phyloP scores from a whole-genome alignment of 2,329 filamentous ascomycete genomes.

The Thielaviopsis ethacetica region DNA sequence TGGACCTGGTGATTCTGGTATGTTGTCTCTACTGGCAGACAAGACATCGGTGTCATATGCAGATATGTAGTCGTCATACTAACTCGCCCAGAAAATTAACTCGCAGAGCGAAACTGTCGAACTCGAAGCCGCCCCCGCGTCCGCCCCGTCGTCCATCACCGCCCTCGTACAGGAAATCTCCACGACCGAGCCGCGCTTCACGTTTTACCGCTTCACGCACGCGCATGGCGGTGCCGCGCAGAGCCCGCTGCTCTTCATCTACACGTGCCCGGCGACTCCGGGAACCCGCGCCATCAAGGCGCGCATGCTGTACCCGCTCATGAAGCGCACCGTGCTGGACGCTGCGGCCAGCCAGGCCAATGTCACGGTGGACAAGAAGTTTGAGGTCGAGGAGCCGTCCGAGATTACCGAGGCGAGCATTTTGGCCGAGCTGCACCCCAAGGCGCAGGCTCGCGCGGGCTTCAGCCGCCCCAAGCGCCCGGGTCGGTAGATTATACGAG shows the following conservation, averaged over 20 bases:
- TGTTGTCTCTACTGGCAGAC: constrained; percentile 16
- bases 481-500: constrained; percentile 33
- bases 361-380: constrained; percentile 51
- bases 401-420: constrained; percentile 56
- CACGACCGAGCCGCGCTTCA: constrained; percentile 54
- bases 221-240: constrained; percentile 34
- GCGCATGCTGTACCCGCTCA: constrained; percentile 68
- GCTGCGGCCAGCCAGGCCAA: constrained; percentile 50
- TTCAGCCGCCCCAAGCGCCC: constrained; percentile 71
- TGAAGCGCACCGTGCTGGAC: constrained; percentile 49
- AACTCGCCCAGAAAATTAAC: constrained; percentile 49
- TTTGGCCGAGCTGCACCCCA: constrained; percentile 50
- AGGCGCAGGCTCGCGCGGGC: constrained; percentile 45
- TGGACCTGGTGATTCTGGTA: constrained; percentile 49
- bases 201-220: constrained; percentile 55
- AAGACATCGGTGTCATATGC: neutral
- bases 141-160: constrained; percentile 35
- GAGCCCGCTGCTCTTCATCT: constrained; percentile 59
- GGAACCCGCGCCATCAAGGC: constrained; percentile 59
- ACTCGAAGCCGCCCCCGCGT: constrained; percentile 35
- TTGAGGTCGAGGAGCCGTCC: constrained; percentile 48
- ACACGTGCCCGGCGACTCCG: constrained; percentile 56
- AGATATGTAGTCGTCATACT: constrained; percentile 6
- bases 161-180: constrained; percentile 46
- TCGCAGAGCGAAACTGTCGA: constrained; percentile 51